These are phyloP conservation scores for Plectosphaerella plurivora DNA, from an alignment of 2,329 filamentous ascomycete species.

Conservation along the genomic window DNA sequence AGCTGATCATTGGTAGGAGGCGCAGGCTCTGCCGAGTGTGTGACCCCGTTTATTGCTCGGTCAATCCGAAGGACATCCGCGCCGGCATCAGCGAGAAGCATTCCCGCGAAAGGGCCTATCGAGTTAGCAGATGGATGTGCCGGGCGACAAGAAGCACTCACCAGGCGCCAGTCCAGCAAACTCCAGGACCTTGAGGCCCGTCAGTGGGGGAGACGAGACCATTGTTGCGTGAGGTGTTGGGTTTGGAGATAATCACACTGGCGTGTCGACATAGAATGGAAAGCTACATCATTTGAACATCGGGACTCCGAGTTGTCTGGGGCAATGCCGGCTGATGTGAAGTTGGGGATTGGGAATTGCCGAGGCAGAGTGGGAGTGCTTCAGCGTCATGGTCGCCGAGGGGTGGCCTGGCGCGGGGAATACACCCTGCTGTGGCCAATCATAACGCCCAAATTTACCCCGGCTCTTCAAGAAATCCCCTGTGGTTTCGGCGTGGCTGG, in stretches of 20 bases:
- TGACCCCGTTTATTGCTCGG: slow-evolving; percentile 45
- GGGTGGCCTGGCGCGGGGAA: too few species aligned
- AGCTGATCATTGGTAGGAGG: slow-evolving; percentile 64
- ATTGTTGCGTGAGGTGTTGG: slow-evolving; percentile 18
- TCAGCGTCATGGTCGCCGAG: too few species aligned
- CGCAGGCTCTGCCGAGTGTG: slow-evolving; percentile 19
- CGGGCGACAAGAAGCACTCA: slow-evolving; percentile 20
- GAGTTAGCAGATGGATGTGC: neutral
- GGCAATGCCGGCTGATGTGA: neutral
- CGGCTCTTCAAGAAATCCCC: too few species aligned
- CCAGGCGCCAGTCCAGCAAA: slow-evolving; percentile 61
- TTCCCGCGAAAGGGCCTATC: slow-evolving; percentile 78
- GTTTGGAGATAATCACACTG: too few species aligned
- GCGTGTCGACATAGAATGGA: too few species aligned
- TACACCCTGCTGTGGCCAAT: too few species aligned
- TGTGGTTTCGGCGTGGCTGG: too few species aligned
- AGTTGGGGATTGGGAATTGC: neutral
- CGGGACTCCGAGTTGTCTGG: too few species aligned
- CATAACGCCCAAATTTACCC: too few species aligned
- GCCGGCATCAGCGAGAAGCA: slow-evolving; percentile 86
- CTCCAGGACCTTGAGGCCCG: slow-evolving; percentile 53
- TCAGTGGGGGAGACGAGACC: slow-evolving; percentile 34
- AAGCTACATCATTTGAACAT: too few species aligned
- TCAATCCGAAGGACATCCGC: slow-evolving; percentile 86
- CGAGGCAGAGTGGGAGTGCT: neutral